Evolutionary conservation across 2,329 filamentous ascomycete genomes (phyloP).

Genomic region (Neonectria coccinea): DNA sequence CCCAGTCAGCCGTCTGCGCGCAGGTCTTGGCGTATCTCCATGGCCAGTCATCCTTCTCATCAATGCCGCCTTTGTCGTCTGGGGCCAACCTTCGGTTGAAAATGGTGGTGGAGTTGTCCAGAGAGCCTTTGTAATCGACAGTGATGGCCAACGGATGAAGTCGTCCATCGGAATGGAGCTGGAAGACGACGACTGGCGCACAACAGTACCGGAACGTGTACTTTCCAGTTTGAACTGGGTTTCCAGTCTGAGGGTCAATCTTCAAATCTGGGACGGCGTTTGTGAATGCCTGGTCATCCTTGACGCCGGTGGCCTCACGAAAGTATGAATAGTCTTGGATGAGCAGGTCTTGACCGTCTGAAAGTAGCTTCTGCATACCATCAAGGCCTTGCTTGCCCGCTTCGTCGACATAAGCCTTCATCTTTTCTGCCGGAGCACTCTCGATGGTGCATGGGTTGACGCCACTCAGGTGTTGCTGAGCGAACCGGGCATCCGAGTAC

Average conservation of each 20-base stretch:
- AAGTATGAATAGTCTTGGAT: conserved; percentile 38
- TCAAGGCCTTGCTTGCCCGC: conserved; percentile 31
- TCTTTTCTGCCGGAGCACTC: neutral
- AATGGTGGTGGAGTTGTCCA: conserved; percentile 29
- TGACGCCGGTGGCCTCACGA: conserved; percentile 29
- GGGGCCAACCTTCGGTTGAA: conserved; percentile 31
- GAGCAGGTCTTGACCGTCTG: conserved; percentile 24
- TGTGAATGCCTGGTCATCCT: conserved; percentile 13
- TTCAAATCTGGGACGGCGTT: conserved; percentile 12
- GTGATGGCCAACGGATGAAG: conserved; percentile 36
- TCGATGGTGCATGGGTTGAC: conserved; percentile 32
- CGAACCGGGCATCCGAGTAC: conserved; percentile 35
- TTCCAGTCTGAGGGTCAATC: too few species aligned
- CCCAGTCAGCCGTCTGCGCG: conserved; percentile 35
- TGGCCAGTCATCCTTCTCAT: conserved; percentile 35
- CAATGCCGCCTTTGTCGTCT: conserved; percentile 15
- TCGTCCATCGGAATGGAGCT: conserved; percentile 29
- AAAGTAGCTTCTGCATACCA: conserved; percentile 22
- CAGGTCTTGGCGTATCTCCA: conserved; percentile 38
- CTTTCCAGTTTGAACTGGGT: neutral
- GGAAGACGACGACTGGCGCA: conserved; percentile 30
- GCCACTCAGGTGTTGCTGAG: conserved; percentile 29
- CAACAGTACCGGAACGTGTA: conserved; percentile 22
- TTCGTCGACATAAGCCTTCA: conserved; percentile 25
- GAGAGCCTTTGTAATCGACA: conserved; percentile 27